Evolutionary conservation across 2,329 filamentous ascomycete species (phyloP), one percentile per base, ranked within the genome.

Genomic region (Emydomyces testavorans): DNA sequence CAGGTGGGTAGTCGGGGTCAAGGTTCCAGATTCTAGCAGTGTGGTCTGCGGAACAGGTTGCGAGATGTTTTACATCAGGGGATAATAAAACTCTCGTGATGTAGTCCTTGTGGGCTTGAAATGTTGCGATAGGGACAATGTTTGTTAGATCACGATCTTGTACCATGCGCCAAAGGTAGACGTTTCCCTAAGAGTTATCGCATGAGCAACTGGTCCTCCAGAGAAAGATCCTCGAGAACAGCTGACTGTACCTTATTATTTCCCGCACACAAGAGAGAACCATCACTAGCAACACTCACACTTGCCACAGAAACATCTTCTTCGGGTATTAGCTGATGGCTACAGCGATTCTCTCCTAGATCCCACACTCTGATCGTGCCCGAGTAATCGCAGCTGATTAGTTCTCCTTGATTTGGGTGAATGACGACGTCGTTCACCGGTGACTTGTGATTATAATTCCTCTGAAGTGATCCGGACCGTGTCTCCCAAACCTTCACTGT

Each of bases 361-460:
- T 98, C 92, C 92, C 92, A 98, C 53, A 98, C 85, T 34, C 90
- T 76, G 51, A 98, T 87, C 64, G 88, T 94, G 40, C 92, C 92
- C 40, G 84, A 82, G 28, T 90, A 80, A 64, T 98, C 92, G 64
- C 90, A 95, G 64, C 86, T 94, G 61, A 98, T 94, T 52, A 98
- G 83, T 71, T 98, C 92, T 51, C 90, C 92, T 70, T 98, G 92
- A 62, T 98, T 98, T 0, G 92, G 92, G 65, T 98, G 92, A 49
- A 98, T 98, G n/a, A 96, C 92, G 6, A 98, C 92, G 65, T 98
- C 92, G 61, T 95, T 98, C 45, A 90, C 92, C 0, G 92, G 81
- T 28, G 80, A 82, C 46, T 83, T 85, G 64, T 98, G 92, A 56
- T 78, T 82, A 65, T 98, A 98, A 67, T 90, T 94, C 47, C 92